A percentile compares a stretch with the other conserved stretches of the same genome.
These are phyloP conservation scores for Wallemia ichthyophaga DNA, from an alignment of 1,284 basidiomycete genomes.

Conservation along the genomic window DNA sequence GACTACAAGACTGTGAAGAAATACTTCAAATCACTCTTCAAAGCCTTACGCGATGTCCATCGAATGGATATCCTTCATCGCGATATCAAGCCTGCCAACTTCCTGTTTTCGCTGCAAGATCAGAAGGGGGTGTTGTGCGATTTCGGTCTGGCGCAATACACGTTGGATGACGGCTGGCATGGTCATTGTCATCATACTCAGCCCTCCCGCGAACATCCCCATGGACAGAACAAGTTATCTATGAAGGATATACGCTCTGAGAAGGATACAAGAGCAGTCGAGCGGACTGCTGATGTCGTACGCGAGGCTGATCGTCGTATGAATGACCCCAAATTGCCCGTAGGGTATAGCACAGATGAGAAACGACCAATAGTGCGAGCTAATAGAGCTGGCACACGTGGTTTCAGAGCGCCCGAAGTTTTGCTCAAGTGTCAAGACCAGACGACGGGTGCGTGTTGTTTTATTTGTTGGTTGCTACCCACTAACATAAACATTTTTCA, in stretches of 20 bases:
- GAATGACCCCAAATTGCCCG: conserved; percentile 8
- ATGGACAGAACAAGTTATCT: conserved; percentile 25
- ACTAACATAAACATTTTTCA: no score
- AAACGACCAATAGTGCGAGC: conserved; percentile 46
- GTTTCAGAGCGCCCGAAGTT: conserved; percentile 90
- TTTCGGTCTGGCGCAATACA: conserved; percentile 57
- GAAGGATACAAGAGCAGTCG: background rate
- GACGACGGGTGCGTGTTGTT: conserved; percentile 35
- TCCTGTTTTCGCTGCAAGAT: conserved; percentile 64
- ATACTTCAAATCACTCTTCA: conserved; percentile 75
- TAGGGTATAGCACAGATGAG: conserved; percentile 5
- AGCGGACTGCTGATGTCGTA: background rate
- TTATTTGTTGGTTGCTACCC: conserved; percentile 3
- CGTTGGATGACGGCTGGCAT: conserved; percentile 12
- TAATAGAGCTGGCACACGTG: conserved; percentile 83
- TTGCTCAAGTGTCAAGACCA: conserved; percentile 83
- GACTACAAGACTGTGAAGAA: conserved; percentile 28
- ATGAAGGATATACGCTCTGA: background rate
- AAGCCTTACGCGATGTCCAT: conserved; percentile 67
- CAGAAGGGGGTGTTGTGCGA: conserved; percentile 71
- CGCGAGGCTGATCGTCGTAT: background rate
- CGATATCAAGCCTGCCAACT: conserved; percentile 95
- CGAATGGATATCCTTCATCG: conserved; percentile 71
- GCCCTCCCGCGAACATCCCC: conserved; percentile 28
- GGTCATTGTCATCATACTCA: conserved; percentile 36